These are phyloP conservation scores for Pholiota adiposa DNA, from an alignment of 1,284 basidiomycete genomes.

Conservation along the genomic window DNA sequence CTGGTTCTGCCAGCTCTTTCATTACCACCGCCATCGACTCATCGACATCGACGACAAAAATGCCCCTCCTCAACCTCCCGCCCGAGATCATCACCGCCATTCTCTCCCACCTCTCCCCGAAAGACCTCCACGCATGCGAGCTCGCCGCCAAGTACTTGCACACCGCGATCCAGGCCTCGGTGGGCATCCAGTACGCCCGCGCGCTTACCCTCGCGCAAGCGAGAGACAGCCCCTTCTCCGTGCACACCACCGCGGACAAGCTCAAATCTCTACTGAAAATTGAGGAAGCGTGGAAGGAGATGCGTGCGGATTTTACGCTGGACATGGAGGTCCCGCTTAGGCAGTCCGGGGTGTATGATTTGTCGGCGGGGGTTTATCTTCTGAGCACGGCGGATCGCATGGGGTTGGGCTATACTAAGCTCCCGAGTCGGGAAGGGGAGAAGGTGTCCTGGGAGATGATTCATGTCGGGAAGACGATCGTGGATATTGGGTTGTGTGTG, in stretches of 20 bases:
- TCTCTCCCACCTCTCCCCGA: slow-evolving; percentile 33
- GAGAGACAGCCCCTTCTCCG: slow-evolving; percentile 35
- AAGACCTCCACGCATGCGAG: slow-evolving; percentile 32
- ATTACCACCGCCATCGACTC: too few species aligned
- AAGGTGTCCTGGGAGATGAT: slow-evolving; percentile 37
- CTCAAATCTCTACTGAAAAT: slow-evolving; percentile 29
- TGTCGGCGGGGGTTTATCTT: slow-evolving; percentile 46
- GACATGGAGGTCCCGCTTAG: slow-evolving; percentile 31
- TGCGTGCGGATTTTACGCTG: slow-evolving; percentile 27
- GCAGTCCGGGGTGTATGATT: slow-evolving; percentile 47
- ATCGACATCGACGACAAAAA: too few species aligned
- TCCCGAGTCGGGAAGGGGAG: slow-evolving; percentile 16
- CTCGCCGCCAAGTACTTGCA: slow-evolving; percentile 28
- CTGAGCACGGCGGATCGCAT: slow-evolving; percentile 36
- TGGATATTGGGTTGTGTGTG: slow-evolving; percentile 50
- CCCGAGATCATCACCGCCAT: slow-evolving; percentile 42
- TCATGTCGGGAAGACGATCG: slow-evolving; percentile 29
- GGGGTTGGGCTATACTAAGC: slow-evolving; percentile 17
- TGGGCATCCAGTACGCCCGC: slow-evolving; percentile 38
- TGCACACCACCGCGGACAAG: slow-evolving; percentile 31
- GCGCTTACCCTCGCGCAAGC: slow-evolving; percentile 28
- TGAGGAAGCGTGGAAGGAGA: slow-evolving; percentile 34
- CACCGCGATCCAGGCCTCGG: slow-evolving; percentile 30
- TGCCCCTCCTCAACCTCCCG: slow-evolving; percentile 30
- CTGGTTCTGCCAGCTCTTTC: too few species aligned